Conservation (phyloP, 495 filamentous ascomycete species). For the Penicillium canariense region DNA sequence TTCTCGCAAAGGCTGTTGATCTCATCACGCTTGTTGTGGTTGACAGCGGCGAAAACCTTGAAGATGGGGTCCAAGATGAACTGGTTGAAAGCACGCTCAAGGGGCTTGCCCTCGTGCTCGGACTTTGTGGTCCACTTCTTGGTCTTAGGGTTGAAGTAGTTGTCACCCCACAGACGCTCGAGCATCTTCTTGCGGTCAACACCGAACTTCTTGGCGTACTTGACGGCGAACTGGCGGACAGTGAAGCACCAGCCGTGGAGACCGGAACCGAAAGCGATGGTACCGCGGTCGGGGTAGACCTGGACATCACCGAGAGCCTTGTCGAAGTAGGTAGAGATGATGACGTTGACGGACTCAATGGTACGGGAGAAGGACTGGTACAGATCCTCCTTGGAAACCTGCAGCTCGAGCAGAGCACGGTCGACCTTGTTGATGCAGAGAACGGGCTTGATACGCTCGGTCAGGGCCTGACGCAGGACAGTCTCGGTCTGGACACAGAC, state of each 20-base stretch:
- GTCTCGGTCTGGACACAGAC: constrained; percentile 99
- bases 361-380: constrained; percentile 99
- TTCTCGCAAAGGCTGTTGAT: constrained; percentile 78
- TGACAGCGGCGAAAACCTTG: constrained; percentile 91
- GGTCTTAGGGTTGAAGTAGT: constrained; percentile 98
- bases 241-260: constrained; percentile 99
- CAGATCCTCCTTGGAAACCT: constrained; percentile 96
- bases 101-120: constrained; percentile 75
- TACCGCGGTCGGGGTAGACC: constrained; percentile 94
- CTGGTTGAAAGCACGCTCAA: constrained; percentile 98
- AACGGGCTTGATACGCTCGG: constrained; percentile 99
- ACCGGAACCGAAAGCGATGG: constrained; percentile 98
- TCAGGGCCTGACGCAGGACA: constrained; percentile 96
- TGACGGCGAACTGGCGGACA: constrained; percentile 92
- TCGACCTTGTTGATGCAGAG: constrained; percentile 99
- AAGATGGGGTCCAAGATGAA: constrained; percentile 99
- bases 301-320: constrained; percentile 95
- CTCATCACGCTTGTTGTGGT: constrained; percentile 99
- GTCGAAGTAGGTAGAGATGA: constrained; percentile 98
- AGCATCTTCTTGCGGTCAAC: constrained; percentile 99
- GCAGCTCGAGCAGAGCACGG: constrained; percentile 96
- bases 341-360: constrained; percentile 99
- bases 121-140: constrained; percentile 97
- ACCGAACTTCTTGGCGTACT: constrained; percentile 99
- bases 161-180: constrained; percentile 99